Conservation (phyloP, 495 filamentous ascomycete genomes). For the Arthonia radiata region DNA sequence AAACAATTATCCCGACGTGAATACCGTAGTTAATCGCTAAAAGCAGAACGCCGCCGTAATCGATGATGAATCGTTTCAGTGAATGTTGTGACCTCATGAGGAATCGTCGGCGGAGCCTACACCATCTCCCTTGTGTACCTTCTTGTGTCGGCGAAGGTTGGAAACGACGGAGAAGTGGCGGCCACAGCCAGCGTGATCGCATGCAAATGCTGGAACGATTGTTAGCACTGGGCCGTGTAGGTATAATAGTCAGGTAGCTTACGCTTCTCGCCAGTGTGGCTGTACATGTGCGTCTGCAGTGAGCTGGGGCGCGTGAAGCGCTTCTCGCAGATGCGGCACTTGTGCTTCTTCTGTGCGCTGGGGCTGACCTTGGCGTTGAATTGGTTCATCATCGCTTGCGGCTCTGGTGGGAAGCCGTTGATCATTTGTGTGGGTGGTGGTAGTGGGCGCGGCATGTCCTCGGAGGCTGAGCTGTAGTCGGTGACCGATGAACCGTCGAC, state of each 20-base stretch:
- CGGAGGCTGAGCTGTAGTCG: conserved; percentile 77
- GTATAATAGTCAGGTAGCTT: conserved; percentile 18
- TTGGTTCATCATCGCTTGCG: conserved; percentile 94
- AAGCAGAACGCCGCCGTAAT: no score
- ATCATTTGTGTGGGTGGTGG: conserved; percentile 49
- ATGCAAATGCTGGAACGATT: conserved; percentile 50
- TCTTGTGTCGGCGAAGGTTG: conserved; percentile 81
- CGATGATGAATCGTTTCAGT: no score
- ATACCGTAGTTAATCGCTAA: no score
- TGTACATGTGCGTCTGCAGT: conserved; percentile 95
- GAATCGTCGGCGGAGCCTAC: no score
- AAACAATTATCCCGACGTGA: no score
- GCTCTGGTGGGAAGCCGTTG: conserved; percentile 46
- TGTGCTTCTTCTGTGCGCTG: conserved; percentile 97
- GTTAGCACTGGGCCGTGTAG: conserved; percentile 14
- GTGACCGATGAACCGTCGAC: conserved; percentile 44
- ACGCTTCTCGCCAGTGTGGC: conserved; percentile 98
- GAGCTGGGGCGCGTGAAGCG: conserved; percentile 92
- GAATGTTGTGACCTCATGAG: no score
- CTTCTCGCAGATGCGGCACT: conserved; percentile 99
- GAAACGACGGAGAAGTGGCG: conserved; percentile 96
- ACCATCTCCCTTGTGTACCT: conserved; percentile 92
- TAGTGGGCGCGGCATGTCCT: conserved; percentile 53
- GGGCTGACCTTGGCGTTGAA: conserved; percentile 95
- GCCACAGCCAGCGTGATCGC: conserved; percentile 86